A percentile compares a stretch with the other conserved stretches of the same genome.
Evolutionary conservation across 352 stramenopile genomes (phyloP).

Genomic region (Phytophthora agathidicida): DNA sequence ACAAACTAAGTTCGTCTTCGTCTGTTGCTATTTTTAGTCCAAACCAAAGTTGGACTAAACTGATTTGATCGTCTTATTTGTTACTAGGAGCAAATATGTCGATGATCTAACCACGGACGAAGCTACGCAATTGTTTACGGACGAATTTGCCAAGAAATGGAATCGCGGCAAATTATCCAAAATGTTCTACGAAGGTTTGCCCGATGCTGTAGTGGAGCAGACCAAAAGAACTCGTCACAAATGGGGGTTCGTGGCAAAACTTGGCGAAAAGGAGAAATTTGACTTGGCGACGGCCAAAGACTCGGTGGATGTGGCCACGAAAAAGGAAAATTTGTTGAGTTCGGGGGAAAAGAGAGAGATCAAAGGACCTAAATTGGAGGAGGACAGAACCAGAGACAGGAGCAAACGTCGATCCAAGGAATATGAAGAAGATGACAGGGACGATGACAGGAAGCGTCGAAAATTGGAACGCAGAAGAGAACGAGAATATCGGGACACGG

Average conservation of each 20-base stretch:
- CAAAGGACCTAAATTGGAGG: conserved; percentile 2
- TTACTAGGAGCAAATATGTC: conserved; percentile 61
- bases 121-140: conserved; percentile 51
- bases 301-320: conserved; percentile 72
- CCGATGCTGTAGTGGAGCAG: conserved; percentile 66
- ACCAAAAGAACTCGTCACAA: conserved; percentile 73
- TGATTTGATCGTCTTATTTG: conserved; percentile 2
- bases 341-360: not conserved
- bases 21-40: conserved; percentile 7
- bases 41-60: too few relatives aligned
- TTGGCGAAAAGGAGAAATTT: conserved; percentile 68
- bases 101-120: conserved; percentile 75
- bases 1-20: conserved; percentile 44
- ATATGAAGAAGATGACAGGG: conserved; percentile 30
- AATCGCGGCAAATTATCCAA: conserved; percentile 55
- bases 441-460: conserved; percentile 26
- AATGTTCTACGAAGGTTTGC: conserved; percentile 76
- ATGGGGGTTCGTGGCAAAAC: conserved; percentile 66
- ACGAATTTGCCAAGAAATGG: conserved; percentile 69
- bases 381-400: not conserved
- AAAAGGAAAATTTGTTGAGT: conserved; percentile 52
- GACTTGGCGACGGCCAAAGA: conserved; percentile 68
- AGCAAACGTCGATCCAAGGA: conserved; percentile 12
- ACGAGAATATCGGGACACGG: conserved; percentile 44
- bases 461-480: conserved; percentile 43